phyloP scores from a whole-genome alignment of 176 grass and related monocot species.

The Avena insularis region DNA sequence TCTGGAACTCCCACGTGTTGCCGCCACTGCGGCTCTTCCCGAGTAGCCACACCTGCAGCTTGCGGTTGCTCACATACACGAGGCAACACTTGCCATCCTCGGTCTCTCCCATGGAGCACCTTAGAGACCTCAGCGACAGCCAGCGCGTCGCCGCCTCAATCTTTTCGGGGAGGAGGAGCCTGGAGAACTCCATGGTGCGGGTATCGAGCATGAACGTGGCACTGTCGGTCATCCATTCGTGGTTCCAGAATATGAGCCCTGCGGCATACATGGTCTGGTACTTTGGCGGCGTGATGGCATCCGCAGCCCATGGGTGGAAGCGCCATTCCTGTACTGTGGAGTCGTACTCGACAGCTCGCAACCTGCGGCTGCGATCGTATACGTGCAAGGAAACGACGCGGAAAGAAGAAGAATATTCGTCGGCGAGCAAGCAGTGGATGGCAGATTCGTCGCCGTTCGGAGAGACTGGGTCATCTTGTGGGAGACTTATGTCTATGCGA shows the following conservation, averaged over 20 bases:
- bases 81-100: not conserved
- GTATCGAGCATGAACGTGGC: constrained; percentile 19
- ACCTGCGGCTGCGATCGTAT: not conserved
- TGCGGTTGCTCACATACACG: not conserved
- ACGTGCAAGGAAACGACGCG: constrained; percentile 23
- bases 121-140: not conserved
- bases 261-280: not conserved
- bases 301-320: constrained; percentile 17
- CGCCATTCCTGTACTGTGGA: constrained; percentile 3
- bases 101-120: not conserved
- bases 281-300: not conserved
- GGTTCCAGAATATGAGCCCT: constrained; percentile 21
- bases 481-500: not conserved
- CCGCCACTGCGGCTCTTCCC: not conserved
- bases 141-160: not conserved
- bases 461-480: not conserved
- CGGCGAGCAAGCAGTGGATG: not conserved
- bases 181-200: constrained; percentile 9
- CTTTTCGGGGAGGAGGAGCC: not conserved
- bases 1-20: not conserved
- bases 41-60: not conserved
- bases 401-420: constrained; percentile 2
- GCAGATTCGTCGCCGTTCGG: not conserved
- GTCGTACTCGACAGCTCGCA: constrained; percentile 38
- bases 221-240: not conserved